Conservation (phyloP, 257 asterid genomes). For the Fraxinus quadrangulata region DNA sequence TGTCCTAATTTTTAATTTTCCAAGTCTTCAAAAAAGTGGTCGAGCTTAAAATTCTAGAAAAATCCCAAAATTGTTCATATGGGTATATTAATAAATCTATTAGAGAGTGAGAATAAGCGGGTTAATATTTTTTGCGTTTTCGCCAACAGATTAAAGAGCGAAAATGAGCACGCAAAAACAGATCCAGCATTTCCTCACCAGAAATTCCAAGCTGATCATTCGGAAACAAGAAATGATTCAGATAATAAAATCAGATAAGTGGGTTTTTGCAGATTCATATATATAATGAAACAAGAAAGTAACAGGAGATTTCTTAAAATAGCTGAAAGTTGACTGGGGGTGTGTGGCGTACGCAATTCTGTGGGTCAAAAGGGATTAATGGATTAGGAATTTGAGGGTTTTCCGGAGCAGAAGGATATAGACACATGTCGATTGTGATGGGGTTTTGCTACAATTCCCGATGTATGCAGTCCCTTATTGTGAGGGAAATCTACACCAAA, state of each 20-base stretch:
- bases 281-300: neutral
- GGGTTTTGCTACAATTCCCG: too few relatives aligned
- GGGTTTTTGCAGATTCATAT: neutral
- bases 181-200: constrained; percentile 70
- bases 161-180: constrained; percentile 52
- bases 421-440: constrained; percentile 57
- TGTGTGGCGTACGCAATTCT: constrained; percentile 23
- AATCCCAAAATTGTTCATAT: neutral
- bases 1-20: constrained; percentile 23
- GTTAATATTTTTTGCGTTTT: constrained; percentile 49
- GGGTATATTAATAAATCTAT: neutral
- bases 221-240: constrained; percentile 27
- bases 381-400: constrained; percentile 51
- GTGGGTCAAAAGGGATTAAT: constrained; percentile 15
- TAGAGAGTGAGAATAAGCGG: neutral
- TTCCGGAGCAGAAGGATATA: constrained; percentile 36
- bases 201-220: constrained; percentile 43
- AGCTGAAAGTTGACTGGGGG: constrained; percentile 28
- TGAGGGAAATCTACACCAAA: too few relatives aligned
- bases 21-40: constrained; percentile 30
- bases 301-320: neutral
- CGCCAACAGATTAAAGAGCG: constrained; percentile 69
- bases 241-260: neutral
- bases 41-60: constrained; percentile 31
- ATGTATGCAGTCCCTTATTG: too few relatives aligned